Conservation (phyloP, 768 basidiomycete genomes). For the Tulasnella sp. region DNA sequence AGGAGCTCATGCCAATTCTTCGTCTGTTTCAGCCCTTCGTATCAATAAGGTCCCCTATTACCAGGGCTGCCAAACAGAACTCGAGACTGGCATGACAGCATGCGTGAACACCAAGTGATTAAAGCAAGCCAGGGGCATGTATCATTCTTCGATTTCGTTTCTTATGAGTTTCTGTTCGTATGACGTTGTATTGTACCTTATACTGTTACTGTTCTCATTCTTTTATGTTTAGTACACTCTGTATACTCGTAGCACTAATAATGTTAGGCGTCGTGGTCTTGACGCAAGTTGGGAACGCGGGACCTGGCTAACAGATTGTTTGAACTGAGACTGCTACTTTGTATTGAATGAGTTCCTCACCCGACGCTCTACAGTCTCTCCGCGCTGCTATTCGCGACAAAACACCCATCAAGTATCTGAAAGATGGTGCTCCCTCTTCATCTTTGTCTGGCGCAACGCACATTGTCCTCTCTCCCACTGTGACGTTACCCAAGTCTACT, state of each 20-base stretch:
- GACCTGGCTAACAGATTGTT: background rate
- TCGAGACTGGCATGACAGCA: background rate
- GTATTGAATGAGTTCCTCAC: background rate
- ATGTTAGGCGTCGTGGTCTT: background rate
- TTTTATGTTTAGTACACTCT: background rate
- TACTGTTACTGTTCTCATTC: too few relatives aligned
- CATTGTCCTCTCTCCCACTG: constrained; percentile 42
- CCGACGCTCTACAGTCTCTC: constrained; percentile 39
- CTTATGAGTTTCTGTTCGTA: too few relatives aligned
- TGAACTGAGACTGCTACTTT: background rate
- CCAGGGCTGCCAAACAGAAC: constrained; percentile 11
- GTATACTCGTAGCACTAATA: background rate
- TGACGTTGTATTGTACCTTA: too few relatives aligned
- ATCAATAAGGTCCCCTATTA: constrained; percentile 15
- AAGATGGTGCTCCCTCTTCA: constrained; percentile 30
- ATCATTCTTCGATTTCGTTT: background rate
- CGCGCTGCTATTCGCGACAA: constrained; percentile 52
- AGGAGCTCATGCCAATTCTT: background rate
- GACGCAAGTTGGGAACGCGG: background rate
- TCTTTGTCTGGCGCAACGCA: constrained; percentile 51
- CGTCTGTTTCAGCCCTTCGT: constrained; percentile 2
- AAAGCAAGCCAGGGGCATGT: background rate
- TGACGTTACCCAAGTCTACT: constrained; percentile 55
- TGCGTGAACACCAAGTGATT: background rate
- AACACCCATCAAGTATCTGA: constrained; percentile 39